A percentile compares a stretch with the other conserved stretches of the same genome.
Conservation (phyloP, 1,139 yeast genomes). For the Cylindricascospora bacillispora region DNA sequence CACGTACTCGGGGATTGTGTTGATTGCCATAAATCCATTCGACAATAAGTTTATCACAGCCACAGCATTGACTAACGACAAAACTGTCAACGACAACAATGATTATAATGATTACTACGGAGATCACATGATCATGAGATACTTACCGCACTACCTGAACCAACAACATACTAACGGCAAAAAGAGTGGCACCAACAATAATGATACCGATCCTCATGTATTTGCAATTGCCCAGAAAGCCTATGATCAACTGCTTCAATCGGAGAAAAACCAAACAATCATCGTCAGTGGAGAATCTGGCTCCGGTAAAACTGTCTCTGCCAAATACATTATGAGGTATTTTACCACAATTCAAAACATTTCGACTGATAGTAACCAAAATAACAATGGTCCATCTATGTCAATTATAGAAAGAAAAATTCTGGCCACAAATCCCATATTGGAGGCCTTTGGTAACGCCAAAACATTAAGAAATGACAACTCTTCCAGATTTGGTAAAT, state of each 20-base stretch:
- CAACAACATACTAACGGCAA: too few relatives aligned
- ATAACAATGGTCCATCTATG: slow-evolving; percentile 47
- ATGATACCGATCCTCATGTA: slow-evolving; percentile 93
- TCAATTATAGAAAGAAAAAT: slow-evolving; percentile 91
- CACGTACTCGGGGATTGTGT: slow-evolving; percentile 94
- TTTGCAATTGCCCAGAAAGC: slow-evolving; percentile 99
- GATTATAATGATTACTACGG: slow-evolving; percentile 40
- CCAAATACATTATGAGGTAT: slow-evolving; percentile 96
- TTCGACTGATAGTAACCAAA: slow-evolving; percentile 25
- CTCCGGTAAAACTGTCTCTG: slow-evolving; percentile 97
- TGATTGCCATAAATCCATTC: slow-evolving; percentile 95
- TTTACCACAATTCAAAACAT: slow-evolving; percentile 84
- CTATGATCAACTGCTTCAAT: slow-evolving; percentile 85
- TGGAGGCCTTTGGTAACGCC: slow-evolving; percentile 99
- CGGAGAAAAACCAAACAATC: slow-evolving; percentile 81
- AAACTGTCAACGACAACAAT: too few relatives aligned
- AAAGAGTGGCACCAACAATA: slow-evolving; percentile 83
- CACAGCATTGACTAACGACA: too few relatives aligned
- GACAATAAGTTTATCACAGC: slow-evolving; percentile 84
- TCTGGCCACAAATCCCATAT: slow-evolving; percentile 93
- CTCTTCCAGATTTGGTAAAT: slow-evolving; percentile 95
- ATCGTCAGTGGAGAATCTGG: slow-evolving; percentile 98
- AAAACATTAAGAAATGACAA: slow-evolving; percentile 96
- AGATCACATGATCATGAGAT: slow-evolving; percentile 91
- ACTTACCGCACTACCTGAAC: too few relatives aligned